phyloP scores from a whole-genome alignment of 2,329 filamentous ascomycete genomes.

The Sporothrix phasma region DNA sequence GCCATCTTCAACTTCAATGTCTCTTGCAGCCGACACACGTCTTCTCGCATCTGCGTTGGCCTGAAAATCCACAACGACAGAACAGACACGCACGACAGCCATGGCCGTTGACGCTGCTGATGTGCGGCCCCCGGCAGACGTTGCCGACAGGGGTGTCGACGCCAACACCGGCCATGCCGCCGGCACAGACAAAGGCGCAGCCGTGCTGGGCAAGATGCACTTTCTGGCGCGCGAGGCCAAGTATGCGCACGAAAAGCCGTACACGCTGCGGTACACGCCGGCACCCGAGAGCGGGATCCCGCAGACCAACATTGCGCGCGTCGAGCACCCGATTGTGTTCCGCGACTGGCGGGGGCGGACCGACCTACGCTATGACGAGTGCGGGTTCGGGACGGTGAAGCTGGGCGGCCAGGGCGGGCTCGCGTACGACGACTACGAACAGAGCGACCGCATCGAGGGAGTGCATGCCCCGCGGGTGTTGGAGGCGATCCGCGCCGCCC shows the following conservation, averaged over 20 bases:
- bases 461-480: conserved; percentile 14
- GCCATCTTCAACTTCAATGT: too few species aligned
- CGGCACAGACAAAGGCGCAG: not conserved
- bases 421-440: conserved; percentile 11
- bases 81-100: not conserved
- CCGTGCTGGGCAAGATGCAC: conserved; percentile 13
- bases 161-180: not conserved
- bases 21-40: too few species aligned
- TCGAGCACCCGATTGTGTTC: conserved; percentile 12
- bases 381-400: conserved; percentile 12
- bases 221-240: conserved; percentile 16
- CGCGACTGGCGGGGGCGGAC: conserved; percentile 9
- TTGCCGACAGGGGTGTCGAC: not conserved
- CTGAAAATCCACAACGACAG: not conserved
- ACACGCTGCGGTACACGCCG: conserved; percentile 17
- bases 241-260: conserved; percentile 17
- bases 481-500: conserved; percentile 8
- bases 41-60: not conserved
- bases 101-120: not conserved
- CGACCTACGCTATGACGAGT: conserved; percentile 14
- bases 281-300: conserved; percentile 13
- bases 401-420: not conserved
- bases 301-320: conserved; percentile 18
- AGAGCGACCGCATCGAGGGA: conserved; percentile 7
- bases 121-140: not conserved